These are phyloP conservation scores for Cordyceps cateniannulata DNA, from an alignment of 2,329 filamentous ascomycete species.

Conservation along the genomic window DNA sequence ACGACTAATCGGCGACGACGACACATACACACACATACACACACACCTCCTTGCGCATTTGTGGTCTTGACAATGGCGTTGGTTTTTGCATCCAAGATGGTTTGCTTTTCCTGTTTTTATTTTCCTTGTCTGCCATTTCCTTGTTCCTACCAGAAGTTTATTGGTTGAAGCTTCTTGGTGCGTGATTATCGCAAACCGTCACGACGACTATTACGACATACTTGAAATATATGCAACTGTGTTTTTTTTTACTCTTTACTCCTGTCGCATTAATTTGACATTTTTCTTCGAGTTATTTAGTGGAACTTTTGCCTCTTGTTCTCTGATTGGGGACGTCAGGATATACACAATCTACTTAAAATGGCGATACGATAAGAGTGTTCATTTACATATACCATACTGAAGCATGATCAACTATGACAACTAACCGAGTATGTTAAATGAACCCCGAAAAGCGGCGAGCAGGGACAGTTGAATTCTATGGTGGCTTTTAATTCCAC, in stretches of 20 bases:
- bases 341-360: neutral
- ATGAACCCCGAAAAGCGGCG: no score
- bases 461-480: no score
- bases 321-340: neutral
- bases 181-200: neutral
- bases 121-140: neutral
- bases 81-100: slow-evolving; percentile 4
- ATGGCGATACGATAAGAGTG: neutral
- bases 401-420: neutral
- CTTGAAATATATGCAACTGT: slow-evolving; percentile 3
- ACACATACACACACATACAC: neutral
- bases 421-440: neutral
- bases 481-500: no score
- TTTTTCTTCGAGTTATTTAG: neutral
- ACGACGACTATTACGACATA: slow-evolving; percentile 11
- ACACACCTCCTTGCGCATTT: neutral
- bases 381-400: neutral
- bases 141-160: neutral
- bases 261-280: neutral
- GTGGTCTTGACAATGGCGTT: slow-evolving; percentile 1
- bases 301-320: neutral
- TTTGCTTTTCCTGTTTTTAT: neutral
- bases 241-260: neutral
- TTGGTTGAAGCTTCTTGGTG: neutral
- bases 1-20: neutral